phyloP scores from a whole-genome alignment of 192 early-diverging fungal species.

The Coemansia sp. region DNA sequence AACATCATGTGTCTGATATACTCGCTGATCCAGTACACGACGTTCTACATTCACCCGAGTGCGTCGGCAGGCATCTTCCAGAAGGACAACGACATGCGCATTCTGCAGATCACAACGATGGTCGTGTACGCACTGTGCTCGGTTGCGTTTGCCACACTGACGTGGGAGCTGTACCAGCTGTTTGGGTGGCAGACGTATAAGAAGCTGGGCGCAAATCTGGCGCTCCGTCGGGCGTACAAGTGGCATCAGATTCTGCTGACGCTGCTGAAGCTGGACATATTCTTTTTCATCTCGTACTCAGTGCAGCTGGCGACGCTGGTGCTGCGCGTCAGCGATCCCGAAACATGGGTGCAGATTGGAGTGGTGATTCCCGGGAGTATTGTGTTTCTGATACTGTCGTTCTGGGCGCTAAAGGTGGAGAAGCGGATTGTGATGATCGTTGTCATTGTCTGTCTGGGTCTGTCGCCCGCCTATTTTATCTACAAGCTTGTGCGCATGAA shows the following conservation, averaged over 20 bases:
- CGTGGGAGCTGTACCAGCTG: constrained; percentile 69
- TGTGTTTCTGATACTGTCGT: constrained; percentile 52
- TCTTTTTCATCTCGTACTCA: constrained; percentile 79
- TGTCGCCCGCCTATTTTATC: constrained; percentile 56
- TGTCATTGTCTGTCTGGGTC: constrained; percentile 49
- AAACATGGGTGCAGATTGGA: constrained; percentile 59
- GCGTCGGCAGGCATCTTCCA: constrained; percentile 52
- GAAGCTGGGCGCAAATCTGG: constrained; percentile 78
- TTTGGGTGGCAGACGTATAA: constrained; percentile 86
- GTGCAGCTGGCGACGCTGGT: constrained; percentile 72
- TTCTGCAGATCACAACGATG: constrained; percentile 53
- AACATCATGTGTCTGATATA: constrained; percentile 61
- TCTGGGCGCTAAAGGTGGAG: constrained; percentile 57
- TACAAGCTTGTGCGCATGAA: constrained; percentile 60
- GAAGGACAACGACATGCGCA: constrained; percentile 56
- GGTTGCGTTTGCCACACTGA: constrained; percentile 51
- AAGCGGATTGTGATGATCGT: constrained; percentile 49
- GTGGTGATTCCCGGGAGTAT: constrained; percentile 59
- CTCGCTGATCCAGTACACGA: constrained; percentile 59
- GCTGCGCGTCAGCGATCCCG: constrained; percentile 56
- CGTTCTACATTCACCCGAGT: constrained; percentile 52
- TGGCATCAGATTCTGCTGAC: constrained; percentile 80
- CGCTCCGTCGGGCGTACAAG: constrained; percentile 74
- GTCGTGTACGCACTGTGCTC: constrained; percentile 55
- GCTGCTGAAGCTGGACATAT: constrained; percentile 78